phyloP scores from a whole-genome alignment of 2,329 filamentous ascomycete genomes.

The Coniosporium tulheliwenetii region DNA sequence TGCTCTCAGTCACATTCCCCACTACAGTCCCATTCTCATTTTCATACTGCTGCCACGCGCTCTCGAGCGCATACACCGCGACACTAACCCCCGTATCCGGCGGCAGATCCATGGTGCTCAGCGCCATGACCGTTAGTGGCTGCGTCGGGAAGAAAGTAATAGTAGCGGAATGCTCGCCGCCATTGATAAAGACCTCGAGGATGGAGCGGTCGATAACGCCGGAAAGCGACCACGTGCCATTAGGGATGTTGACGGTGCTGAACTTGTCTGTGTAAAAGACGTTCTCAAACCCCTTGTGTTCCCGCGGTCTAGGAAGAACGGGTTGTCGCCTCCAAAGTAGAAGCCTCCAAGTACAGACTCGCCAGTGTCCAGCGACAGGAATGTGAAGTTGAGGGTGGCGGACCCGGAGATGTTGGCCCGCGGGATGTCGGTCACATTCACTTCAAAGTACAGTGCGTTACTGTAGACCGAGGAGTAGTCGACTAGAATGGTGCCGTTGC shows the following conservation, averaged over 20 bases:
- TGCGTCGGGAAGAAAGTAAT: slow-evolving; percentile 34
- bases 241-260: slow-evolving; percentile 13
- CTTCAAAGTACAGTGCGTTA: slow-evolving; percentile 38
- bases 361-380: slow-evolving; percentile 31
- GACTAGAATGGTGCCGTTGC: slow-evolving; percentile 32
- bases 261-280: slow-evolving; percentile 42
- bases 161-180: slow-evolving; percentile 33
- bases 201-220: slow-evolving; percentile 39
- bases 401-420: slow-evolving; percentile 15
- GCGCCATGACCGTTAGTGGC: slow-evolving; percentile 21
- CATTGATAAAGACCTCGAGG: slow-evolving; percentile 39
- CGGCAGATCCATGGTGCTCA: slow-evolving; percentile 19
- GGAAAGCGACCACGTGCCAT: slow-evolving; percentile 24
- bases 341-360: slow-evolving; percentile 36
- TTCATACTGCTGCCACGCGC: slow-evolving; percentile 19
- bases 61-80: slow-evolving; percentile 21
- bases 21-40: slow-evolving; percentile 16
- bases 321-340: slow-evolving; percentile 30
- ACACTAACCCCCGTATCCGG: slow-evolving; percentile 21
- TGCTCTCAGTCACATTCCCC: slow-evolving; percentile 16
- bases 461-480: slow-evolving; percentile 36
- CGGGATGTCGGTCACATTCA: slow-evolving; percentile 32
- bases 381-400: slow-evolving; percentile 38
- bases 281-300: slow-evolving; percentile 34
- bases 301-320: slow-evolving; percentile 34